Base-by-base conservation (phyloP, 163 green algal genomes). In the Trebouxia gelatinosa region DNA sequence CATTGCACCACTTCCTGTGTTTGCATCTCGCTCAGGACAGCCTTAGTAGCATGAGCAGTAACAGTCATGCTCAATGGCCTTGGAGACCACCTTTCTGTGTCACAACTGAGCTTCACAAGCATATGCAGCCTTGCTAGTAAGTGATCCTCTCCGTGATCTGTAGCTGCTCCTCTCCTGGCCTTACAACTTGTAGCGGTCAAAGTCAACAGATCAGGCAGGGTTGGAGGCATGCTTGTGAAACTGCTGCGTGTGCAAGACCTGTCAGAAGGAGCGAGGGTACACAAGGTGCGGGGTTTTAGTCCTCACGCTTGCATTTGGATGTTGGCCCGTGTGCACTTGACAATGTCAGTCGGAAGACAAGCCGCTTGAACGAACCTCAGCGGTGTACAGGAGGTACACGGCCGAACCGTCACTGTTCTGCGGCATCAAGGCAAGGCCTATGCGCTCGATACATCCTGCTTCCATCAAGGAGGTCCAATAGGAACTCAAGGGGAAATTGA, bases 361-460 rank as follows among this genome's bases (percentile, higher is more conserved):
- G n/a, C n/a, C n/a, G n/a, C n/a, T n/a, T n/a, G 38, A 16, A n/a
- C n/a, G n/a, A 54, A 0, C 19, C n/a, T 35, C 13, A 1, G 16
- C 11, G 7, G 21, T 39, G 40, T 67, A 1, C 48, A 67, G 48
- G 70, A 66, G 26, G 48, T 78, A 31, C 51, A 61, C 9, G 50
- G 70, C 19, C 31, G 70, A 19, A 78, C 70, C 5, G 51, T 67
- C 70, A 66, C 48, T 26, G 34, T 66, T 26, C 16, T 78, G 50
- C 48, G 51, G 31, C 32, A 78, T 23, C n/a, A 54, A 17, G 26
- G 48, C 34, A 78, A 48, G 13, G 48, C 39, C 7, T 77, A 84
- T 76, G 70, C 59, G 9, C 19, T 88, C 0, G 84, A 88, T 54
- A 74, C 79, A 21, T 26, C 78, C 13, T 88, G 84, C 70, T 86